Percentiles rank a stretch among this genome's conserved stretches.
Conservation (phyloP, 2,329 filamentous ascomycete species). For the Aspergillus melleus region DNA sequence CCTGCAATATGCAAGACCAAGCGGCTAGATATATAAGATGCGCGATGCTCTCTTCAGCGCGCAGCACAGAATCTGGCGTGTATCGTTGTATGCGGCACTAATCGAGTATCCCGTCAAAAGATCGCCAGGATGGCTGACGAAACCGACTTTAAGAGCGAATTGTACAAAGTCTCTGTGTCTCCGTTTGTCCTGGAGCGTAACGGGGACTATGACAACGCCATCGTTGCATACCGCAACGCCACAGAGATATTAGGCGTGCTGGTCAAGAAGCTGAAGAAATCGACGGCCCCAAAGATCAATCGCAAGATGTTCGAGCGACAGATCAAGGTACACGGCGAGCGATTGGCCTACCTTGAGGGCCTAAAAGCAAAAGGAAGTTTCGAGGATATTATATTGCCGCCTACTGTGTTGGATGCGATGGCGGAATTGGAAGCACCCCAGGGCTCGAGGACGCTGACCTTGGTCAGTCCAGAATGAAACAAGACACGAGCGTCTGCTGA, state of each 20-base stretch:
- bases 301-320: slow-evolving; percentile 22
- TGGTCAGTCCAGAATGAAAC: neutral
- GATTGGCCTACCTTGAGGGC: slow-evolving; percentile 13
- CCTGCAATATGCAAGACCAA: too few relatives aligned
- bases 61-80: neutral
- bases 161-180: neutral
- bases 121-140: neutral
- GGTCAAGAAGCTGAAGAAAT: slow-evolving; percentile 14
- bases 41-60: neutral
- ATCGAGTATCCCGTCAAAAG: neutral
- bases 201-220: slow-evolving; percentile 15
- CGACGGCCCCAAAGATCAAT: slow-evolving; percentile 11
- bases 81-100: neutral
- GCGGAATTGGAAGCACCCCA: slow-evolving; percentile 8
- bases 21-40: too few relatives aligned
- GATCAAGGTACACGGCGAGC: slow-evolving; percentile 15
- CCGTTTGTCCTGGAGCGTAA: slow-evolving; percentile 11
- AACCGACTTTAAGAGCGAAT: neutral
- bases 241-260: slow-evolving; percentile 6
- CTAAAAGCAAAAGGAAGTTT: slow-evolving; percentile 13
- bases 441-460: slow-evolving; percentile 11
- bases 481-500: neutral
- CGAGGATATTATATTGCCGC: slow-evolving; percentile 12
- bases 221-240: slow-evolving; percentile 11
- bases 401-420: slow-evolving; percentile 12